phyloP scores from a whole-genome alignment of 352 stramenopile genomes.

The Albugo laibachii region DNA sequence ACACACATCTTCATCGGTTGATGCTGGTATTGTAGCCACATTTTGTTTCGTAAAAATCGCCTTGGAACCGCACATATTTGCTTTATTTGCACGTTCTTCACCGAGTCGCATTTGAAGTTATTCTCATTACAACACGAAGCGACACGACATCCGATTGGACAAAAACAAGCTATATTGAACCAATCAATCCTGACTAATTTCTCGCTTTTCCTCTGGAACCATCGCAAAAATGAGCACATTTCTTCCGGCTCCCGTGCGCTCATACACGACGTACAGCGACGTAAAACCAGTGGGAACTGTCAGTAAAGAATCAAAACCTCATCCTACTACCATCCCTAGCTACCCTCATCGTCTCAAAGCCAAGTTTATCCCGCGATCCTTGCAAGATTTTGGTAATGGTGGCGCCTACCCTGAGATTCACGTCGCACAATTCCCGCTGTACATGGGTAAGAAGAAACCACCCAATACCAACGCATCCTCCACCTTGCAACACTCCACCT shows the following conservation, averaged over 20 bases:
- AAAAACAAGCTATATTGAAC: neutral
- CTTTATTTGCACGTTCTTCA: too few relatives aligned
- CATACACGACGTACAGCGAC: conserved; percentile 46
- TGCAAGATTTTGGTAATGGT: conserved; percentile 91
- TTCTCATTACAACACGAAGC: too few relatives aligned
- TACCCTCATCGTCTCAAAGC: conserved; percentile 34
- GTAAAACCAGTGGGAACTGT: conserved; percentile 5
- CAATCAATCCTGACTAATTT: neutral
- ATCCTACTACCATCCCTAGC: conserved; percentile 12
- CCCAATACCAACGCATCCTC: conserved; percentile 2
- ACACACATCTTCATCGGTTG: neutral
- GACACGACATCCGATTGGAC: neutral
- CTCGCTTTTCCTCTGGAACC: neutral
- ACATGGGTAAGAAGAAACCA: conserved; percentile 79
- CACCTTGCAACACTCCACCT: neutral
- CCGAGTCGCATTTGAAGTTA: too few relatives aligned
- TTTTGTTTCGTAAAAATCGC: too few relatives aligned
- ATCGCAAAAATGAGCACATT: conserved; percentile 34
- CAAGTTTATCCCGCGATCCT: conserved; percentile 40
- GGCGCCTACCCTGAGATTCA: conserved; percentile 98
- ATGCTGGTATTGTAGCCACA: neutral
- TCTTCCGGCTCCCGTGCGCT: conserved; percentile 48
- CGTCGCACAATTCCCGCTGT: conserved; percentile 90
- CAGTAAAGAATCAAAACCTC: neutral
- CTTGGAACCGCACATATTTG: too few relatives aligned